phyloP scores from a whole-genome alignment of 768 basidiomycete genomes.

The Panaeolus papilionaceus region DNA sequence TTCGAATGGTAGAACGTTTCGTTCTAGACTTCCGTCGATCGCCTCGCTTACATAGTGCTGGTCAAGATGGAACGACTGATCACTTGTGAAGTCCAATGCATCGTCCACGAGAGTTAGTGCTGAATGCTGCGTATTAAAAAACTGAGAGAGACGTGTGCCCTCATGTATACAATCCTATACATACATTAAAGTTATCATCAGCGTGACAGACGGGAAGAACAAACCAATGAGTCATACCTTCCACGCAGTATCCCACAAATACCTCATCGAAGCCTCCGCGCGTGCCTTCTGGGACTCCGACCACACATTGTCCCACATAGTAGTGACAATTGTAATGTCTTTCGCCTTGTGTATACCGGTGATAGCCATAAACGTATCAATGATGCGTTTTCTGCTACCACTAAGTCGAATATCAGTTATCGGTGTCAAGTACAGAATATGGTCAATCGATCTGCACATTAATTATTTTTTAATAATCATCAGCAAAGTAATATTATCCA shows the following conservation, averaged over 20 bases:
- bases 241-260: neutral
- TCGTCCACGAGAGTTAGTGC: neutral
- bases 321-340: neutral
- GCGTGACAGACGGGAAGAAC: neutral
- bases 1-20: too few relatives aligned
- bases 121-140: neutral
- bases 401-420: neutral
- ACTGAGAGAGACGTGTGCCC: neutral
- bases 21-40: too few relatives aligned
- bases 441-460: neutral
- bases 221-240: neutral
- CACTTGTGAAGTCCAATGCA: too few relatives aligned
- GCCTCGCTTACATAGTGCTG: too few relatives aligned
- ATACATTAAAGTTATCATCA: neutral
- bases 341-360: neutral
- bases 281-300: neutral
- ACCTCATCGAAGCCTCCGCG: neutral
- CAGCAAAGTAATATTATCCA: neutral
- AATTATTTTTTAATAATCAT: neutral
- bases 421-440: neutral
- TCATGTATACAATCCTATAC: neutral
- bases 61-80: too few relatives aligned
- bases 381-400: neutral
- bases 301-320: neutral
- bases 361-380: neutral